A percentile compares a stretch with the other conserved stretches of the same genome.
Evolutionary conservation across 352 stramenopile species (phyloP).

Genomic region (Globisporangium splendens): DNA sequence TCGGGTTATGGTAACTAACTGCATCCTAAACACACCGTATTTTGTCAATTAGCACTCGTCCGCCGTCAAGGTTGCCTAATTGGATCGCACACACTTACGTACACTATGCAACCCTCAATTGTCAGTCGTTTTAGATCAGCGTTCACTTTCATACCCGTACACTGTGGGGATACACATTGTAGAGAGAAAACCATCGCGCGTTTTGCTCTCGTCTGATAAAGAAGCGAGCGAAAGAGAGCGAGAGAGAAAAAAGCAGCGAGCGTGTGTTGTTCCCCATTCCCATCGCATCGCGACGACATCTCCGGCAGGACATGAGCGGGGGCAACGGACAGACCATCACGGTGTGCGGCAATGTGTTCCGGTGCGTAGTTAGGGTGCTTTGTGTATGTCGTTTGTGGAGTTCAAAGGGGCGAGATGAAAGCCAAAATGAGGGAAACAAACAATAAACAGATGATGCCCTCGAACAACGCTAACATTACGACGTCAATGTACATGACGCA

Average conservation of each 20-base stretch:
- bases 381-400: too few species aligned
- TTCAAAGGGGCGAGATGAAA: too few species aligned
- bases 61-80: background rate
- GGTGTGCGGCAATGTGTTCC: slow-evolving; percentile 79
- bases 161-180: slow-evolving; percentile 22
- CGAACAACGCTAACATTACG: too few species aligned
- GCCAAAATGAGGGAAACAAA: too few species aligned
- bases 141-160: background rate
- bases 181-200: slow-evolving; percentile 4
- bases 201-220: too few species aligned
- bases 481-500: background rate
- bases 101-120: background rate
- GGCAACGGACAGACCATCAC: slow-evolving; percentile 72
- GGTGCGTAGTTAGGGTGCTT: slow-evolving; percentile 23
- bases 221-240: too few species aligned
- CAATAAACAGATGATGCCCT: too few species aligned
- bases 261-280: too few species aligned
- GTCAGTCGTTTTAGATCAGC: too few species aligned
- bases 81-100: background rate
- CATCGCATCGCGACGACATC: background rate
- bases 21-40: background rate
- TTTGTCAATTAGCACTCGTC: background rate
- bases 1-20: background rate
- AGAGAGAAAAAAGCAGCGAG: too few species aligned
- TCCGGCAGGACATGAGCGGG: slow-evolving; percentile 35